Evolutionary conservation across 805 yeast genomes (phyloP).

Genomic region (Yarrowia sp.): DNA sequence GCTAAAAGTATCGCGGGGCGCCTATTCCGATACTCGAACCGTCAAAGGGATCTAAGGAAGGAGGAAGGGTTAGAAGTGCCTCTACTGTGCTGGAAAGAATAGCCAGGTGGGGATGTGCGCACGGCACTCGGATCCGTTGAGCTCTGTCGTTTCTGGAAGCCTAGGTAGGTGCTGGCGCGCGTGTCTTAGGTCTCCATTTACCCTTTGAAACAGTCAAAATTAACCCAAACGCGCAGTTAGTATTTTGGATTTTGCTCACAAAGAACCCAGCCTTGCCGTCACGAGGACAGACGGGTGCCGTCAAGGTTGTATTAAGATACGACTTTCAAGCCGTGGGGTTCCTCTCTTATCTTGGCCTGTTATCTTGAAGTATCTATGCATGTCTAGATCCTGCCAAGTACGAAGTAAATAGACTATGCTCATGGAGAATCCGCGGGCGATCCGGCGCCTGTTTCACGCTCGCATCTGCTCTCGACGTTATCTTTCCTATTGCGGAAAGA

Average conservation of each 20-base stretch:
- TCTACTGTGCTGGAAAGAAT: neutral
- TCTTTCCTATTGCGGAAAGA: neutral
- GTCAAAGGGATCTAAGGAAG: neutral
- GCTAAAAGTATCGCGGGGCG: neutral
- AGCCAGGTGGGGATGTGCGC: neutral
- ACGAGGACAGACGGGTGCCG: neutral
- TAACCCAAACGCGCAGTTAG: neutral
- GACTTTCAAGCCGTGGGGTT: neutral
- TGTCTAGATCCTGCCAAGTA: neutral
- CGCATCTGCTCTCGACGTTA: neutral
- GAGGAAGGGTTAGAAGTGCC: neutral
- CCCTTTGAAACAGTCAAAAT: neutral
- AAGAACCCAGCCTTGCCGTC: neutral
- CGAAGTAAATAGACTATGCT: neutral
- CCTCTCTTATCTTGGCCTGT: no score
- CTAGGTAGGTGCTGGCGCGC: no score
- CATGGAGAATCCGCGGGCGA: no score
- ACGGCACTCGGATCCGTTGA: neutral
- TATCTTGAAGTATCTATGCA: no score
- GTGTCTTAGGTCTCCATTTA: neutral
- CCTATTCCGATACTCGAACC: neutral
- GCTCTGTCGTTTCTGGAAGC: no score
- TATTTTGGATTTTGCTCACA: neutral
- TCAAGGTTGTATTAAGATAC: neutral
- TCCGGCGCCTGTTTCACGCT: no score